Base-by-base conservation (phyloP, 495 filamentous ascomycete species). In the Baudoinia panamericana region DNA sequence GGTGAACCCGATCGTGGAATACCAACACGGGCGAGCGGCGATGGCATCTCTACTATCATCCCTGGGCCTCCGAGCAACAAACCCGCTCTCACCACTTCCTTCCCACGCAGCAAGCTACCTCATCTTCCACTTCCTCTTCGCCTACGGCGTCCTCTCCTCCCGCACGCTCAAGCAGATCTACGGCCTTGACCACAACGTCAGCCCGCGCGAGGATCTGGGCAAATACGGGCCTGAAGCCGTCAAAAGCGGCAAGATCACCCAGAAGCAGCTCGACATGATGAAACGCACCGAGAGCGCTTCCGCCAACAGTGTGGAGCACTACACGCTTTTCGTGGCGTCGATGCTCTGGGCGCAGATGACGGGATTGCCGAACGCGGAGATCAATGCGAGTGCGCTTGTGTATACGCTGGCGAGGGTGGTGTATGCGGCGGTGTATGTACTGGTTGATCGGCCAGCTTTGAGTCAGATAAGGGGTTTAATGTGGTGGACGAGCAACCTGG, bases 401-500 rank as follows among this genome's bases (percentile, higher is more conserved):
- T 73, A 71, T 47, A 63, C 59, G 4, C n/a, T 61, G 17, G 61
- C 58, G 7, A 52, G 66, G 26, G 24, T 70, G 7, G 55, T 47
- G 1, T 71, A 61, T 45, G 62, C 47, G 6, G 5, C 55, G 15
- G 51, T 53, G 4, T 71, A 71, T 55, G 52, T 63, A 21, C 39
- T 61, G 11, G 60, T 66, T 32, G 63, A 66, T 38, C 46, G 47
- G 5, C 36, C 46, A 23, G 5, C 15, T 11, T 39, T 51, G 50
- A 66, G 64, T 31, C 62, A 58, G 28, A 25, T 71, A 3, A 53
- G 69, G 13, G 66, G 63, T 1, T 22, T 61, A 20, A 43, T 51
- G 5, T 71, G 69, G 67, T 70, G 63, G 65, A 56, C 54, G 16
- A 63, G 63, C 10, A 72, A 70, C 52, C 37, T 61, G 10, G 56